A percentile compares a stretch with the other conserved stretches of the same genome.
These are phyloP conservation scores for Cryptomeria japonica DNA, from an alignment of 75 land plant species.

Conservation along the genomic window DNA sequence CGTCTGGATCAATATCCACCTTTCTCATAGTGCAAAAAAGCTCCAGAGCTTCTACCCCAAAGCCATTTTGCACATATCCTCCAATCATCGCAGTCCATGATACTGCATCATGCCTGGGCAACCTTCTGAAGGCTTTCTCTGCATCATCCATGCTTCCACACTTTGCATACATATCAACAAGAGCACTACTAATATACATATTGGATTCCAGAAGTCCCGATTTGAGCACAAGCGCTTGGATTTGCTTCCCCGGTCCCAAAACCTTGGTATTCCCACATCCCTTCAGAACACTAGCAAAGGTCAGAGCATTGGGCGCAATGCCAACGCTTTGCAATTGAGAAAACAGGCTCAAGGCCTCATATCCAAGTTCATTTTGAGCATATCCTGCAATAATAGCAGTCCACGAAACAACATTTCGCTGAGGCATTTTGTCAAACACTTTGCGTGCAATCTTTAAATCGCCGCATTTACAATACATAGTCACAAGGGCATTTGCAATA, in stretches of 20 bases:
- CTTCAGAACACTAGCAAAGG: slow-evolving; percentile 20
- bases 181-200: slow-evolving; percentile 19
- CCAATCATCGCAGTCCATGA: slow-evolving; percentile 31
- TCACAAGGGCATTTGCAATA: neutral
- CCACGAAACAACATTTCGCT: slow-evolving; percentile 28
- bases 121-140: slow-evolving; percentile 11
- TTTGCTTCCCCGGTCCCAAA: slow-evolving; percentile 15
- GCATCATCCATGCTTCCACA: slow-evolving; percentile 16
- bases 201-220: neutral
- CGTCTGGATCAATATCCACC: slow-evolving; percentile 14
- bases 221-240: slow-evolving; percentile 15
- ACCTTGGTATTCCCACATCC: slow-evolving; percentile 25
- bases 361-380: neutral
- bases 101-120: slow-evolving; percentile 11
- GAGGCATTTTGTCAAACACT: slow-evolving; percentile 24
- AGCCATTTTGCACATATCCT: slow-evolving; percentile 19
- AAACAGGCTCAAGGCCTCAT: neutral
- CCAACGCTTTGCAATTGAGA: neutral
- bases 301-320: slow-evolving; percentile 17
- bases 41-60: slow-evolving; percentile 6
- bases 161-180: slow-evolving; percentile 28
- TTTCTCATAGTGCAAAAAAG: slow-evolving; percentile 21
- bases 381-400: slow-evolving; percentile 19
- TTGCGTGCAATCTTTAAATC: slow-evolving; percentile 16
- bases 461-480: slow-evolving; percentile 33